These are phyloP conservation scores for Chenopodium berlandieri DNA, from an alignment of 148 eudicot species.

Conservation along the genomic window DNA sequence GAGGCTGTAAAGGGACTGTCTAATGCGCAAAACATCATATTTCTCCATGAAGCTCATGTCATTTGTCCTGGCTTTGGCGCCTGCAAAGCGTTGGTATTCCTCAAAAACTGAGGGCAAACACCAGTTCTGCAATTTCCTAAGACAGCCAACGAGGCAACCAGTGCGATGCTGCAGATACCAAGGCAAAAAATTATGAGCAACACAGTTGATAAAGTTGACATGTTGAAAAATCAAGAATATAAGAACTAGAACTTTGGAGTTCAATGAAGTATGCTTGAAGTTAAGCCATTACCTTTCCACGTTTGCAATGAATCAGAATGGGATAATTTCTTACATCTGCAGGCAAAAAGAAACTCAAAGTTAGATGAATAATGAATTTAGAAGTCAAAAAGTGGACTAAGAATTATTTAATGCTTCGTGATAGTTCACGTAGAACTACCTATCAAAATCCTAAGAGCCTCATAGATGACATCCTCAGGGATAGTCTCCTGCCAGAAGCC, in stretches of 20 bases:
- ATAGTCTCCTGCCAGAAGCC: conserved; percentile 52
- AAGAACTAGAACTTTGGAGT: not conserved
- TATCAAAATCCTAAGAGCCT: conserved; percentile 61
- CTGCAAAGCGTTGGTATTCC: conserved; percentile 63
- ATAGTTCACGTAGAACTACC: conserved; percentile 36
- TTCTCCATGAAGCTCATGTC: conserved; percentile 62
- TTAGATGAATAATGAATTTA: not conserved
- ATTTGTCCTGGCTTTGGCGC: conserved; percentile 51
- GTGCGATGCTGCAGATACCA: conserved; percentile 66
- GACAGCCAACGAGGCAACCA: conserved; percentile 67
- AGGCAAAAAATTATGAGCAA: conserved; percentile 7
- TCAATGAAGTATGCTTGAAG: not conserved
- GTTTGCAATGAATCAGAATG: conserved; percentile 77
- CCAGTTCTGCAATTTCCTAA: conserved; percentile 71
- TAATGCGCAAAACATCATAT: conserved; percentile 42
- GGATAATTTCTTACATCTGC: conserved; percentile 83
- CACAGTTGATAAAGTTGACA: not conserved
- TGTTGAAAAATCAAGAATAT: not conserved
- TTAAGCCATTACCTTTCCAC: conserved; percentile 63
- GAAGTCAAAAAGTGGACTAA: not conserved
- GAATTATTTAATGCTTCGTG: not conserved
- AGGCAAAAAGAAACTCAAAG: conserved; percentile 19
- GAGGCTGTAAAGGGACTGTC: conserved; percentile 53
- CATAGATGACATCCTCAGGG: conserved; percentile 51
- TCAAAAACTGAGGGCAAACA: conserved; percentile 53